These are phyloP conservation scores for Mucor indicus DNA, from an alignment of 371 early-diverging fungal species.

Conservation along the genomic window DNA sequence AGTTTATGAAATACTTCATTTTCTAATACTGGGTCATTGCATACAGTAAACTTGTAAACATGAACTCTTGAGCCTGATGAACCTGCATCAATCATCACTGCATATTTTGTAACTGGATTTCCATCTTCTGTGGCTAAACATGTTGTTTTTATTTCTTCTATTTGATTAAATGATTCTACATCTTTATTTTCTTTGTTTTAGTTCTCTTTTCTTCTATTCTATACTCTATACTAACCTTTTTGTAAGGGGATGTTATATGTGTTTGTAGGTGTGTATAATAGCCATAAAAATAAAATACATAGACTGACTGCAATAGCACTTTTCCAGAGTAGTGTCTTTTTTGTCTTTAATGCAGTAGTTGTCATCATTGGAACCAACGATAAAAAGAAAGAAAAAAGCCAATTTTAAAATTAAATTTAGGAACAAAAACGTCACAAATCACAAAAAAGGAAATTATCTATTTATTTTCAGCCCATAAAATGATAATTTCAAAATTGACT, in stretches of 20 bases:
- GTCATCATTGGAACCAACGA: too few relatives aligned
- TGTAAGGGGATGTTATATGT: too few relatives aligned
- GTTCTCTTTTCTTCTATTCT: too few relatives aligned
- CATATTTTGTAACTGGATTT: slow-evolving; percentile 54
- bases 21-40: slow-evolving; percentile 65
- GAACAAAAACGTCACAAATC: too few relatives aligned
- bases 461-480: too few relatives aligned
- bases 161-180: slow-evolving; percentile 7
- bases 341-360: slow-evolving; percentile 15
- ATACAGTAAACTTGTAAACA: slow-evolving; percentile 83
- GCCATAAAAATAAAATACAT: slow-evolving; percentile 7
- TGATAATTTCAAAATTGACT: too few relatives aligned
- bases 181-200: too few relatives aligned
- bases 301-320: slow-evolving; percentile 5
- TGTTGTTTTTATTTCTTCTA: background rate
- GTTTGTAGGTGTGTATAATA: slow-evolving; percentile 9
- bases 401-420: too few relatives aligned
- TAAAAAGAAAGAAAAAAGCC: too few relatives aligned
- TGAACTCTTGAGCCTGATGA: slow-evolving; percentile 96
- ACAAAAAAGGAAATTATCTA: too few relatives aligned
- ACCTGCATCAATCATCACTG: slow-evolving; percentile 90
- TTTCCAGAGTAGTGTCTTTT: slow-evolving; percentile 17
- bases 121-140: slow-evolving; percentile 58
- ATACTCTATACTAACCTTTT: too few relatives aligned
- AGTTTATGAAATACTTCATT: slow-evolving; percentile 80